Evolutionary conservation across 352 stramenopile genomes (phyloP).

Genomic region (Pythium myriotylum): DNA sequence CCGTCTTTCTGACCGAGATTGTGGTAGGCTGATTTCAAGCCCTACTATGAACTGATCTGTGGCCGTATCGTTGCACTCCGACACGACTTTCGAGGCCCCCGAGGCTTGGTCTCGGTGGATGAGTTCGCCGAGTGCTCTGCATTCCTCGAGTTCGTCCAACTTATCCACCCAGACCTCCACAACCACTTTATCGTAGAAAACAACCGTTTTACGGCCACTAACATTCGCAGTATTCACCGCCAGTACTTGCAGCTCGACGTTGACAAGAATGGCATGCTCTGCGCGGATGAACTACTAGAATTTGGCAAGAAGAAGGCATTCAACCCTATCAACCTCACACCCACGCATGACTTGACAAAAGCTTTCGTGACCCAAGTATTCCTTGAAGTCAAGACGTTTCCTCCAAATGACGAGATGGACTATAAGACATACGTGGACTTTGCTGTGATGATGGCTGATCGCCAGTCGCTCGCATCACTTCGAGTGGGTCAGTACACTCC

Average conservation of each 20-base stretch:
- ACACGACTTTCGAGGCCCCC: conserved; percentile 37
- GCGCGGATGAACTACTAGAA: conserved; percentile 41
- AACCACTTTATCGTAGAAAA: conserved; percentile 29
- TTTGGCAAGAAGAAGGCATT: conserved; percentile 77
- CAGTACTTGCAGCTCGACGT: conserved; percentile 70
- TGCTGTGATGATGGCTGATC: conserved; percentile 53
- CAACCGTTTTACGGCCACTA: conserved; percentile 40
- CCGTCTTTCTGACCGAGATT: background rate
- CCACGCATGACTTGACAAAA: conserved; percentile 59
- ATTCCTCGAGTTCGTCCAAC: conserved; percentile 48
- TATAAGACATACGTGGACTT: conserved; percentile 70
- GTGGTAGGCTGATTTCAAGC: conserved; percentile 37
- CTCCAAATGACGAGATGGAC: conserved; percentile 53
- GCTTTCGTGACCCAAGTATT: conserved; percentile 63
- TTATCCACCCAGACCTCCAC: conserved; percentile 37
- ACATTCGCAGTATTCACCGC: conserved; percentile 46
- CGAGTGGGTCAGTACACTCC: conserved; percentile 35
- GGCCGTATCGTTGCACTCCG: conserved; percentile 54
- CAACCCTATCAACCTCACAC: conserved; percentile 43
- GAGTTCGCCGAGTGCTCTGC: conserved; percentile 37
- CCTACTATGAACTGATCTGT: conserved; percentile 71
- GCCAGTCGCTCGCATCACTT: conserved; percentile 36
- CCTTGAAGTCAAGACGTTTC: conserved; percentile 47
- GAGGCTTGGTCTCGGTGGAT: conserved; percentile 35
- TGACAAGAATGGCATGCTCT: conserved; percentile 65